These are phyloP conservation scores for Paecilomyces variotii DNA, from an alignment of 2,329 filamentous ascomycete genomes.

Conservation along the genomic window DNA sequence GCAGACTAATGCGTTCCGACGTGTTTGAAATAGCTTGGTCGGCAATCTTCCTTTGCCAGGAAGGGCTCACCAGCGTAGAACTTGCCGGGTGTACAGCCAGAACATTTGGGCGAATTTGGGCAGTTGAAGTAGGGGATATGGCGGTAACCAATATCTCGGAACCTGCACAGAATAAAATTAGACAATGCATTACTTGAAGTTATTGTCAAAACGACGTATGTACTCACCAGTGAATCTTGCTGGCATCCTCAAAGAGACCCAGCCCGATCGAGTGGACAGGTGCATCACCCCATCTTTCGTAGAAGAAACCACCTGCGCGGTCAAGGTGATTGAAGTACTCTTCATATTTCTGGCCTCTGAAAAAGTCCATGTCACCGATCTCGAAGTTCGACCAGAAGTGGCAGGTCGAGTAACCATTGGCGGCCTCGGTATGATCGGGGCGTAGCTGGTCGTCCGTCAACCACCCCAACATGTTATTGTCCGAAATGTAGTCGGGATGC, in stretches of 20 bases:
- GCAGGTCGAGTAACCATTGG: constrained; percentile 92
- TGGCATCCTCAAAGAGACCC: constrained; percentile 83
- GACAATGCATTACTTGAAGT: not conserved
- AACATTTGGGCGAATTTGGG: constrained; percentile 90
- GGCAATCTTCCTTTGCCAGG: constrained; percentile 84
- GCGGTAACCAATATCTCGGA: constrained; percentile 97
- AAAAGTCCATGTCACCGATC: constrained; percentile 87
- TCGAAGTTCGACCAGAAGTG: constrained; percentile 99
- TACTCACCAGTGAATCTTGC: constrained; percentile 82
- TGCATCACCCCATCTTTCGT: constrained; percentile 96
- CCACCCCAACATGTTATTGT: constrained; percentile 83
- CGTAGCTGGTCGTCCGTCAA: constrained; percentile 68
- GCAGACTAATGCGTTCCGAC: constrained; percentile 63
- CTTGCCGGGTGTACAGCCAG: constrained; percentile 73
- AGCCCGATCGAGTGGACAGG: constrained; percentile 92
- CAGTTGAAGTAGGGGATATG: constrained; percentile 99
- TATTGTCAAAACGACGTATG: not conserved
- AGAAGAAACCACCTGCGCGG: constrained; percentile 92
- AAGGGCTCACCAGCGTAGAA: constrained; percentile 84
- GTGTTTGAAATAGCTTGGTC: constrained; percentile 96
- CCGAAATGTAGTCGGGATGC: constrained; percentile 70
- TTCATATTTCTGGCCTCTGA: constrained; percentile 81
- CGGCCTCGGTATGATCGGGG: constrained; percentile 69
- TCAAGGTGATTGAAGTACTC: constrained; percentile 96
- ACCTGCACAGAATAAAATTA: constrained; percentile 50